Evolutionary conservation across 2,329 filamentous ascomycete species (phyloP), one percentile per base, ranked within the genome.

Genomic region (Pleomassaria siparia): DNA sequence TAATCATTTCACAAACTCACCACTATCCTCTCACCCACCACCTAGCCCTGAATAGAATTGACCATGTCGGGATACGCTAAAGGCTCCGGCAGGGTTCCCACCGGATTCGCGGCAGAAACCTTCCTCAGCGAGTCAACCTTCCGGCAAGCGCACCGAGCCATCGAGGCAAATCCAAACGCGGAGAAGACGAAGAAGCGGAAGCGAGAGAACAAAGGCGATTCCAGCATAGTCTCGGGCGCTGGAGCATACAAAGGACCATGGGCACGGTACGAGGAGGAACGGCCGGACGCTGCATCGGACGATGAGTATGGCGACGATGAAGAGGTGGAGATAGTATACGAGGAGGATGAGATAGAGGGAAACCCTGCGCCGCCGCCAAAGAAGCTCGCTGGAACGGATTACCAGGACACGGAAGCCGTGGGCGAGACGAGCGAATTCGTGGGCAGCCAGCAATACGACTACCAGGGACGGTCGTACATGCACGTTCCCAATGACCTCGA

Each of bases 401-500:
- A 79, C 54, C 70, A 68, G 28, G 70, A 76, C 46, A 70, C 68
- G n/a, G 71, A 72, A 43, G 70, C 68, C 0, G 71, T 70, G 39
- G 72, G 71, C 41, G 94, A 99, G 75, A 94, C 87, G 43, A 91
- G 87, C 35, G 86, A 85, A 36, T 99, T 97, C 73, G 88, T 96
- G 64, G 94, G 91, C 53, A 80, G 81, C 32, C 79, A 88, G 65
- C 78, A 94, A 72, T 87, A 85, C 76, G 94, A 99, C 70, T 99
- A 99, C 75, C 88, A 95, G 69, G 94, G 94, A 40, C 81, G 94
- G 56, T 95, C 92, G 26, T 99, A 96, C 70, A 96, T 99, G 92
- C 94, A 99, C 72, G 80, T 97, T 37, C 94, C 94, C 3, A 91
- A 90, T 47, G 62, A 72, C 39, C 54, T 72, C 26, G 66, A 67